phyloP scores from a whole-genome alignment of 768 basidiomycete genomes.

The Trametes elegans region DNA sequence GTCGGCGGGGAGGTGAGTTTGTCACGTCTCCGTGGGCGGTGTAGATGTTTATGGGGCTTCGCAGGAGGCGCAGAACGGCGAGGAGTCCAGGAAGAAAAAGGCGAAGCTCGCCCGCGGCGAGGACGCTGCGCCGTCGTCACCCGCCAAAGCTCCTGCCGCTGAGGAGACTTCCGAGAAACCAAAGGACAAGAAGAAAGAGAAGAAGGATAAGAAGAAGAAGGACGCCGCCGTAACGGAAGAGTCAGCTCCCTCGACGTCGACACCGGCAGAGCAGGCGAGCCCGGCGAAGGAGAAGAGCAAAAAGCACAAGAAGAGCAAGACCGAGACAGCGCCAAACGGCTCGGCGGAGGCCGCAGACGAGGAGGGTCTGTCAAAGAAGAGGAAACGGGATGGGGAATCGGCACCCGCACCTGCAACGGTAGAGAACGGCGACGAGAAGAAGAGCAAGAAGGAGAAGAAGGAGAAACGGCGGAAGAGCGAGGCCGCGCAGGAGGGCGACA shows the following conservation, averaged over 20 bases:
- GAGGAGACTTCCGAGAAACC: conserved; percentile 10
- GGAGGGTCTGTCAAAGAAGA: conserved; percentile 34
- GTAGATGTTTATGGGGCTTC: not conserved
- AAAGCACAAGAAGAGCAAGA: conserved; percentile 26
- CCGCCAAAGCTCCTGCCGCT: not conserved
- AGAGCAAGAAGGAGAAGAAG: conserved; percentile 23
- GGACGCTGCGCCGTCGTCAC: not conserved
- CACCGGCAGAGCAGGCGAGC: not conserved
- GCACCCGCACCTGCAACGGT: not conserved
- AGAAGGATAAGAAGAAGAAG: conserved; percentile 17
- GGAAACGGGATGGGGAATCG: conserved; percentile 28
- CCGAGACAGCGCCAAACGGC: not conserved
- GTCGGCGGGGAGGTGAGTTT: conserved; percentile 18
- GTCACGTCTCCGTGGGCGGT: not conserved
- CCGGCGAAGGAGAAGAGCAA: conserved; percentile 15
- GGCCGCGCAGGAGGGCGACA: not conserved
- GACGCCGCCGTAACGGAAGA: not conserved
- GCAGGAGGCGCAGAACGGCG: conserved; percentile 11
- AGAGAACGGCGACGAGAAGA: conserved; percentile 25
- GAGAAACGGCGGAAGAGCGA: conserved; percentile 25
- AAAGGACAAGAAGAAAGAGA: conserved; percentile 18
- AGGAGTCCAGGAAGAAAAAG: conserved; percentile 27
- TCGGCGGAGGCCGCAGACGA: conserved; percentile 13
- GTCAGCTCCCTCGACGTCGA: conserved; percentile 7
- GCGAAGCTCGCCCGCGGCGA: conserved; percentile 13